Conservation (phyloP, 2,329 filamentous ascomycete genomes). For the Aspergillus sp. region DNA sequence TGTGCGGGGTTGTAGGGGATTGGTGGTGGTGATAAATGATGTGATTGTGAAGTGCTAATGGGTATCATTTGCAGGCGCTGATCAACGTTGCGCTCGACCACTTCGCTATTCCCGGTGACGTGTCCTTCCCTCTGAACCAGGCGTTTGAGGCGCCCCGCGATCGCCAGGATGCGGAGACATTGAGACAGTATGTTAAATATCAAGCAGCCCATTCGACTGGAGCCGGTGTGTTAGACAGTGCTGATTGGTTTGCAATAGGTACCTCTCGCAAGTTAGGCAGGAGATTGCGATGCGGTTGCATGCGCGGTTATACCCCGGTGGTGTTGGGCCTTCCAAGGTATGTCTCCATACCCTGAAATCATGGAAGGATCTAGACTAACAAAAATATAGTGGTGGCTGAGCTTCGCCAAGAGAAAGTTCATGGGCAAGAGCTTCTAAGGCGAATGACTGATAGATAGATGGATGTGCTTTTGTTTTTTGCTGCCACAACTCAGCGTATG, state of each 20-base stretch:
- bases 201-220: too few relatives aligned
- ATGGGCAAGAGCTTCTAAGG: slow-evolving; percentile 87
- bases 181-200: slow-evolving; percentile 69
- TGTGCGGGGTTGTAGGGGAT: not conserved
- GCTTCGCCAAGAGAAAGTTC: slow-evolving; percentile 98
- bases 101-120: slow-evolving; percentile 93
- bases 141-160: slow-evolving; percentile 89
- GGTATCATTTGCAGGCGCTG: slow-evolving; percentile 66
- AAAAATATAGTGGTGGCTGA: slow-evolving; percentile 86
- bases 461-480: slow-evolving; percentile 20
- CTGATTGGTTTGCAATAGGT: slow-evolving; percentile 30
- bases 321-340: slow-evolving; percentile 65
- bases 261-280: slow-evolving; percentile 84
- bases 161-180: slow-evolving; percentile 82
- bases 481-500: slow-evolving; percentile 21
- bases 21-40: too few relatives aligned
- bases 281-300: slow-evolving; percentile 82
- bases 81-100: slow-evolving; percentile 91
- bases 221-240: not conserved
- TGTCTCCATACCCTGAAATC: slow-evolving; percentile 15
- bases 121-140: slow-evolving; percentile 90
- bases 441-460: not conserved
- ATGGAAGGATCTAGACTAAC: slow-evolving; percentile 7
- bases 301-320: slow-evolving; percentile 81
- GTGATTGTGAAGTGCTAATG: not conserved